Percentiles rank a stretch among this genome's conserved stretches.
Evolutionary conservation across 192 early-diverging fungal species (phyloP).

Genomic region (Rhizophagus prolifer): DNA sequence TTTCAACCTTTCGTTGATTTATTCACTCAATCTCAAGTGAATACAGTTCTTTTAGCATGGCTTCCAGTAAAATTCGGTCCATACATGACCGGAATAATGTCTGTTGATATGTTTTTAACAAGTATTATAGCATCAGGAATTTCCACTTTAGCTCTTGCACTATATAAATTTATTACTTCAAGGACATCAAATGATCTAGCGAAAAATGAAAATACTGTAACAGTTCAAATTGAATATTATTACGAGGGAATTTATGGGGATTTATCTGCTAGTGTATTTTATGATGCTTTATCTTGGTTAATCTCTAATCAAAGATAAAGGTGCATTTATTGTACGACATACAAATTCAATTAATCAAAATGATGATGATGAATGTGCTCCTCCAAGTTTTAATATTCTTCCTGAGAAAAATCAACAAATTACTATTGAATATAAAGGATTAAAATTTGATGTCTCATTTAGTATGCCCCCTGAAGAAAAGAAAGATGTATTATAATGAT

Average conservation of each 20-base stretch:
- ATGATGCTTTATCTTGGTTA: constrained; percentile 25
- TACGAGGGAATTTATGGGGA: neutral
- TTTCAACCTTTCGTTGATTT: constrained; percentile 15
- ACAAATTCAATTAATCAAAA: neutral
- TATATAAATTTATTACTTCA: neutral
- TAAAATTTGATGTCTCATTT: constrained; percentile 3
- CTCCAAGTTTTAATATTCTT: constrained; percentile 9
- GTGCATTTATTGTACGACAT: constrained; percentile 6
- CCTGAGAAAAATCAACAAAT: constrained; percentile 4
- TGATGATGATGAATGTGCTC: neutral
- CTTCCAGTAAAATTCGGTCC: neutral
- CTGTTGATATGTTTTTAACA: constrained; percentile 23
- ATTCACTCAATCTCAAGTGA: constrained; percentile 12
- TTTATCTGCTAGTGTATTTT: neutral
- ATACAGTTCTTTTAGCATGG: constrained; percentile 15
- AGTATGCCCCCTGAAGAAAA: neutral
- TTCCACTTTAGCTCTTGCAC: neutral
- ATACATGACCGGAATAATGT: constrained; percentile 15
- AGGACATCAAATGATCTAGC: too few relatives aligned
- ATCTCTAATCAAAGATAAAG: constrained; percentile 17
- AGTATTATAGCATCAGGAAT: neutral
- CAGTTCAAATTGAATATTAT: constrained; percentile 20
- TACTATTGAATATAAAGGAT: constrained; percentile 2
- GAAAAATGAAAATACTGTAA: neutral
- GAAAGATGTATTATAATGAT: too few relatives aligned